A percentile compares a stretch with the other conserved stretches of the same genome.
These are phyloP conservation scores for Cryphonectria naterciae DNA, from an alignment of 2,329 filamentous ascomycete species.

Conservation along the genomic window DNA sequence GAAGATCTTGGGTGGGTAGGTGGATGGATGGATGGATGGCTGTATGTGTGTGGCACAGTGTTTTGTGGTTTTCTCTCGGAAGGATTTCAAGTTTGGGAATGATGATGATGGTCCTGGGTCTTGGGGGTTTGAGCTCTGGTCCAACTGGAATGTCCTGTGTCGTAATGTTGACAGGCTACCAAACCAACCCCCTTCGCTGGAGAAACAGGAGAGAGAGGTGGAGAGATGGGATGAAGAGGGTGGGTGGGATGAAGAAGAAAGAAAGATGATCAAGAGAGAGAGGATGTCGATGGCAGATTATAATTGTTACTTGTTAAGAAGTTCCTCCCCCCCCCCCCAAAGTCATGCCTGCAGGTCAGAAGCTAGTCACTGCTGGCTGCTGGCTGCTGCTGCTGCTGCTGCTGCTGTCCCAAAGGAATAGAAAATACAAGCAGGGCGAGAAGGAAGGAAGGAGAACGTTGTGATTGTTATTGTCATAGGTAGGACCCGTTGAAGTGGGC, in stretches of 20 bases:
- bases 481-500: background rate
- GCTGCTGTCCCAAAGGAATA: background rate
- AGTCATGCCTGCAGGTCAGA: background rate
- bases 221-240: no score
- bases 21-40: background rate
- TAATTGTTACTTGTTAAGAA: background rate
- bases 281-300: background rate
- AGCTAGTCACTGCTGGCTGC: background rate
- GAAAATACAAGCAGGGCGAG: no score
- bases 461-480: background rate
- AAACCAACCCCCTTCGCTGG: no score
- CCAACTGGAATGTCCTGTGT: background rate
- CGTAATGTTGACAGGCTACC: background rate
- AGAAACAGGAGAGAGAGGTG: no score
- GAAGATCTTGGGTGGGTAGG: no score
- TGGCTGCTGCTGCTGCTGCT: background rate
- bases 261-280: background rate
- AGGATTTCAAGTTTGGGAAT: background rate
- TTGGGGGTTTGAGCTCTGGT: background rate
- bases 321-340: background rate
- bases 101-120: background rate
- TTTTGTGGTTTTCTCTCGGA: background rate
- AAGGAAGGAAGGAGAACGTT: background rate
- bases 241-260: background rate
- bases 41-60: constrained; percentile 1